phyloP scores from a whole-genome alignment of 441 rosid species.

The Populus trichocarpa region DNA sequence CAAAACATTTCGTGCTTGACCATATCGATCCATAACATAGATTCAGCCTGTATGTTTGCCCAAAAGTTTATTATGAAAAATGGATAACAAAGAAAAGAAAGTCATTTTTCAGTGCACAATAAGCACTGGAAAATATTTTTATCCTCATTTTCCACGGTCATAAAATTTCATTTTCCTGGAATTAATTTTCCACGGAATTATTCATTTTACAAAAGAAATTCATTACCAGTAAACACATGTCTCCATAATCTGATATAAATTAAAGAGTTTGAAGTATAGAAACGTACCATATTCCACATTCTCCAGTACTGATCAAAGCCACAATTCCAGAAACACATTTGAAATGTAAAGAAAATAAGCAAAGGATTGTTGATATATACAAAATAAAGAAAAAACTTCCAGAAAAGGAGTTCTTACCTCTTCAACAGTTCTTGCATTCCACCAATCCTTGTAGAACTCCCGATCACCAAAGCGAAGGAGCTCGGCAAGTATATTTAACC shows the following conservation, averaged over 20 bases:
- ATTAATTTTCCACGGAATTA: neutral
- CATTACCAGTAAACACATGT: neutral
- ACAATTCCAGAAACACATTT: conserved; percentile 22
- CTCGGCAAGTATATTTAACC: conserved; percentile 98
- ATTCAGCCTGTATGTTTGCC: neutral
- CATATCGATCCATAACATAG: neutral
- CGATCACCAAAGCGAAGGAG: conserved; percentile 95
- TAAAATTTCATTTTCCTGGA: neutral
- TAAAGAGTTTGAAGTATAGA: conserved; percentile 17
- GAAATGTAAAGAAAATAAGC: conserved; percentile 22
- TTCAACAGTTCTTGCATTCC: conserved; percentile 96
- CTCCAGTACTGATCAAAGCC: conserved; percentile 85
- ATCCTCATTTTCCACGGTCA: neutral
- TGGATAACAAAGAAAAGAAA: neutral
- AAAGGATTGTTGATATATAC: neutral
- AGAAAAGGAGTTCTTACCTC: conserved; percentile 52
- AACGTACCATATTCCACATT: conserved; percentile 98
- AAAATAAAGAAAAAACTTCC: conserved; percentile 10
- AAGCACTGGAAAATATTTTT: neutral
- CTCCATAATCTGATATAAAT: neutral
- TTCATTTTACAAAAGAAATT: neutral
- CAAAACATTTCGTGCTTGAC: neutral
- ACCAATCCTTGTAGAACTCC: conserved; percentile 98
- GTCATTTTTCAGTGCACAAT: neutral
- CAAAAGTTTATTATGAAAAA: neutral